Percentiles rank a stretch among this genome's conserved stretches.
Evolutionary conservation across 257 asterid species (phyloP).

Genomic region (Solanum pimpinellifolium): DNA sequence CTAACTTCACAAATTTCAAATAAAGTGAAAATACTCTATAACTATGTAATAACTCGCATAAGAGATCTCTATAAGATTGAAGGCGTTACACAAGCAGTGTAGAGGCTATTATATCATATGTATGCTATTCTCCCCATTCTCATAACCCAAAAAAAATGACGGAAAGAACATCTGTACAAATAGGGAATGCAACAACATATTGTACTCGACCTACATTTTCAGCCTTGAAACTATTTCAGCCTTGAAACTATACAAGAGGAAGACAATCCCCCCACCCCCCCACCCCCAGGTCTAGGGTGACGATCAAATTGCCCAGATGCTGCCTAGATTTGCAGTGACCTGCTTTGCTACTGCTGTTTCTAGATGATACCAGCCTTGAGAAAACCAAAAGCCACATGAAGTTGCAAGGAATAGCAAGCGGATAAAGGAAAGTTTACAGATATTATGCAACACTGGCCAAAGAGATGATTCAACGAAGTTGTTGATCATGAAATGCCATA

Average conservation of each 20-base stretch:
- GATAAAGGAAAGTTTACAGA: not conserved
- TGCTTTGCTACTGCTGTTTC: not conserved
- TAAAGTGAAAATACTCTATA: not conserved
- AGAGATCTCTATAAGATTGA: not conserved
- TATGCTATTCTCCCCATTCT: not conserved
- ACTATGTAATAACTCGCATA: not conserved
- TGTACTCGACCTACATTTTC: not conserved
- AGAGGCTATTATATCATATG: not conserved
- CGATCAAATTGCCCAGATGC: not conserved
- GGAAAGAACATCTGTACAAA: not conserved
- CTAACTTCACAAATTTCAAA: not conserved
- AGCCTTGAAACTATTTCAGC: not conserved
- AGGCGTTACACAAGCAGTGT: not conserved
- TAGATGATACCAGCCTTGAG: not conserved
- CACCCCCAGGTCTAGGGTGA: not conserved
- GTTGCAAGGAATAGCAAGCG: not conserved
- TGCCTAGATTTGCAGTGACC: not conserved
- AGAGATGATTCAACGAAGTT: slow-evolving; percentile 14
- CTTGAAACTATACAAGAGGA: not conserved
- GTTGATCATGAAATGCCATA: slow-evolving; percentile 71
- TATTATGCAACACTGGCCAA: not conserved
- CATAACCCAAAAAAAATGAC: not conserved
- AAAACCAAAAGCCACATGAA: not conserved
- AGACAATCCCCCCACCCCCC: not conserved
- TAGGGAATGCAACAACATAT: not conserved